phyloP scores from a whole-genome alignment of 148 eudicot genomes.

The Cornus kousa region DNA sequence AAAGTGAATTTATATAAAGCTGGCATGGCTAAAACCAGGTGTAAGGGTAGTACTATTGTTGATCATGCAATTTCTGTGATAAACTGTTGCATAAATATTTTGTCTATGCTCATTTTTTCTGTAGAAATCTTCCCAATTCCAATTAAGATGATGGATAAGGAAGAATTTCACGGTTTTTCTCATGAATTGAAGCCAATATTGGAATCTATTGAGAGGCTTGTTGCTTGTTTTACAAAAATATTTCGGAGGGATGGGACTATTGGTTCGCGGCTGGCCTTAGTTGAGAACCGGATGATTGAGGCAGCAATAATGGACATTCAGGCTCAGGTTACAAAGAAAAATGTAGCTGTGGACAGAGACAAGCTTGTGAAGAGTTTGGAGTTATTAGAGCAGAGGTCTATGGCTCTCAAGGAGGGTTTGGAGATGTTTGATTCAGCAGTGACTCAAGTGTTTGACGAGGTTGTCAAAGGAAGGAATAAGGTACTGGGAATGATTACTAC shows the following conservation, averaged over 20 bases:
- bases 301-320: slow-evolving; percentile 18
- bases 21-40: slow-evolving; percentile 16
- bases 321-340: slow-evolving; percentile 1
- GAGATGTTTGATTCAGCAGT: slow-evolving; percentile 32
- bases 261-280: slow-evolving; percentile 13
- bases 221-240: slow-evolving; percentile 8
- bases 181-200: slow-evolving; percentile 16
- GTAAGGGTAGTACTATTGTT: slow-evolving; percentile 13
- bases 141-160: slow-evolving; percentile 13
- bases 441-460: slow-evolving; percentile 41
- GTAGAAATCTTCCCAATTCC: slow-evolving; percentile 23
- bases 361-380: slow-evolving; percentile 9
- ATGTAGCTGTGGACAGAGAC: slow-evolving; percentile 1
- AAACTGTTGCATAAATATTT: slow-evolving; percentile 21
- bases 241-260: background rate
- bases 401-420: slow-evolving; percentile 33
- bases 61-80: slow-evolving; percentile 15
- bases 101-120: slow-evolving; percentile 27
- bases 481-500: slow-evolving; percentile 22
- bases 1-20: slow-evolving; percentile 16
- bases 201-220: slow-evolving; percentile 20
- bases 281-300: slow-evolving; percentile 31
- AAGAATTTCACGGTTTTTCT: background rate
- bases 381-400: slow-evolving; percentile 24
- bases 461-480: slow-evolving; percentile 35